Conservation (phyloP, 1,139 yeast species). For the Saccharomyces hybrid region DNA sequence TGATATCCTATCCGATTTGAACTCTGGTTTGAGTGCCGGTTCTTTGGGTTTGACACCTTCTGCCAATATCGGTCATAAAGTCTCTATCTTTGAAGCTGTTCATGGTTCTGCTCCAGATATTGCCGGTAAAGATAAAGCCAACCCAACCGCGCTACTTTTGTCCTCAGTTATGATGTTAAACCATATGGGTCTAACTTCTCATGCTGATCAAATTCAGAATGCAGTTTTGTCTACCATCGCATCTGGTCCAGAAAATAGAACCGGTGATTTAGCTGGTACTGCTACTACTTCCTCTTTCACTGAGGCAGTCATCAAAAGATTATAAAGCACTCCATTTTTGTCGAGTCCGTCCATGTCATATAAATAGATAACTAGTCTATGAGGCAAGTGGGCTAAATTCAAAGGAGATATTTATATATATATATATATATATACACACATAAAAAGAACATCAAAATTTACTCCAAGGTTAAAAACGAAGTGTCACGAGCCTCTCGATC, state of each 20-base stretch:
- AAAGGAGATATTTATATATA: no score
- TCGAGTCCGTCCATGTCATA: no score
- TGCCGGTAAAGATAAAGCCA: constrained; percentile 89
- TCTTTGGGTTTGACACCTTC: constrained; percentile 98
- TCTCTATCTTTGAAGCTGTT: constrained; percentile 96
- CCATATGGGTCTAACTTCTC: constrained; percentile 82
- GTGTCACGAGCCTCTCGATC: no score
- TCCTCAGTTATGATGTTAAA: constrained; percentile 98
- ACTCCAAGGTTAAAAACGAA: no score
- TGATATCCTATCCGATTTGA: constrained; percentile 94
- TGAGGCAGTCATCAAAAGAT: constrained; percentile 60
- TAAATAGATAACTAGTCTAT: no score
- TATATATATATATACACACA: no score
- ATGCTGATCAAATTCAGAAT: constrained; percentile 76
- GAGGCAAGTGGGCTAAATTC: no score
- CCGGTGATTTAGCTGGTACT: constrained; percentile 92
- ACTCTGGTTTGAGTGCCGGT: constrained; percentile 89
- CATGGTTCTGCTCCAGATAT: constrained; percentile 99
- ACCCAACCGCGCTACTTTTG: constrained; percentile 94
- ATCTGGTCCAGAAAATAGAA: constrained; percentile 87
- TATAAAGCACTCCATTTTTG: constrained; percentile 28
- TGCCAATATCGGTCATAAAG: constrained; percentile 98
- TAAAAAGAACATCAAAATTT: no score
- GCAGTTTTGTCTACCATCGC: constrained; percentile 93
- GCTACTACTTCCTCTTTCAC: constrained; percentile 87